Evolutionary conservation across 768 basidiomycete species (phyloP).

Genomic region (Daedalea quercina): DNA sequence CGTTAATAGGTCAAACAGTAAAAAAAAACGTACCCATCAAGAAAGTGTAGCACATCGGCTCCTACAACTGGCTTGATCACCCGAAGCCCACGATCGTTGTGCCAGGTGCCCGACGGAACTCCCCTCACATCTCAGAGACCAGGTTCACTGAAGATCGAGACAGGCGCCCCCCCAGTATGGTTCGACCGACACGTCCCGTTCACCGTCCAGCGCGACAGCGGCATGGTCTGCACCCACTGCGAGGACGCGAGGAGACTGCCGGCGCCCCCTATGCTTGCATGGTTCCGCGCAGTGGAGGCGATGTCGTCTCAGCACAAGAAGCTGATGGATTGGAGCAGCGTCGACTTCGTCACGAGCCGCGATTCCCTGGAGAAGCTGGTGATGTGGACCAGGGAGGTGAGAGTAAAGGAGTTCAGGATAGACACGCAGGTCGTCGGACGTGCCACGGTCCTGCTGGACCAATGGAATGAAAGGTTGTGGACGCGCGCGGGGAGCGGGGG

Average conservation of each 20-base stretch:
- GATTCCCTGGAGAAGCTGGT: slow-evolving; percentile 59
- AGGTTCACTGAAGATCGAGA: slow-evolving; percentile 17
- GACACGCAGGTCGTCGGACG: slow-evolving; percentile 56
- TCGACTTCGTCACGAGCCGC: slow-evolving; percentile 53
- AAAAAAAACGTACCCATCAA: slow-evolving; percentile 4
- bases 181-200: too few relatives aligned
- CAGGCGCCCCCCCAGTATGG: too few relatives aligned
- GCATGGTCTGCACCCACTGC: too few relatives aligned
- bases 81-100: slow-evolving; percentile 41
- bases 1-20: too few relatives aligned
- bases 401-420: slow-evolving; percentile 50
- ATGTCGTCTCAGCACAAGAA: slow-evolving; percentile 18
- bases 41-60: slow-evolving; percentile 39
- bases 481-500: too few relatives aligned
- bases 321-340: slow-evolving; percentile 28
- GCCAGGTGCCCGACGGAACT: slow-evolving; percentile 33
- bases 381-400: slow-evolving; percentile 34
- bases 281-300: slow-evolving; percentile 52
- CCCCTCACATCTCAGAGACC: slow-evolving; percentile 51
- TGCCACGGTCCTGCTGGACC: slow-evolving; percentile 54
- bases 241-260: too few relatives aligned
- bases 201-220: too few relatives aligned
- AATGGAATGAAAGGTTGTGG: slow-evolving; percentile 40
- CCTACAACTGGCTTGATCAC: slow-evolving; percentile 47
- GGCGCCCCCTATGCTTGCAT: slow-evolving; percentile 24